Base-by-base conservation (phyloP, 352 stramenopile genomes). In the Phytophthora chlamydospora region DNA sequence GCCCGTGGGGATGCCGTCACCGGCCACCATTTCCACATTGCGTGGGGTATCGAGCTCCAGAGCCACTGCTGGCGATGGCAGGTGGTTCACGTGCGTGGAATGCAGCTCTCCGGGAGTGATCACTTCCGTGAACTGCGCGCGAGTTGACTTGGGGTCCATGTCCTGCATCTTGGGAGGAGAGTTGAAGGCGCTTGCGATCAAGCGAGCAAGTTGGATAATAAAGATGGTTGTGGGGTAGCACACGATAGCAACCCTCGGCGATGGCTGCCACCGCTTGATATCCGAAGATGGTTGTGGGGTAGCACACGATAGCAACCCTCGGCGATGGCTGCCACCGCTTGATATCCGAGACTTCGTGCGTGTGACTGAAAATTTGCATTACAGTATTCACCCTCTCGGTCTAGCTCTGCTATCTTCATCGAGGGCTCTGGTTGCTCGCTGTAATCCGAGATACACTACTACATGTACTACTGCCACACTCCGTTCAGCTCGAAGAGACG, bases 11-110 rank as follows among this genome's bases (percentile, higher is more conserved):
- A 76, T 62, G 12, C 58, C 65, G 36, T 74, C 69, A 11, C 62
- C 55, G 8, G 32, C 16, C 5, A 62, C 32, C 9, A 75, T 39
- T 27, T 74, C 66, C n/a, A 70, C 17, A 0, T 47, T 58, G 6
- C 55, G 53, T 6, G 66, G 66, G n/a, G 66, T 75, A 33, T 75
- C 60, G n/a, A 75, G 45, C 17, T 71, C 51, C 47, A 69, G 13
- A 0, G 44, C 66, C 14, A 58, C 52, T 6, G 56, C 44, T 16
- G 66, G 66, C 7, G 66, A 75, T 31, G 61, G 54, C 49, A 75
- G 17, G 40, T 75, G 54, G 47, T 67, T 62, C 33, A 58, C 44
- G 13, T 71, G 16, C 39, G 44, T 43, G 8, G 40, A 41, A 5
- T 41, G 42, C 14, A 53, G 7, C 9, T 68, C 62, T 1, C 49